Evolutionary conservation across 75 land plant species (phyloP), one percentile per base, ranked within the genome.

Genomic region (Selaginella tamariscina): DNA sequence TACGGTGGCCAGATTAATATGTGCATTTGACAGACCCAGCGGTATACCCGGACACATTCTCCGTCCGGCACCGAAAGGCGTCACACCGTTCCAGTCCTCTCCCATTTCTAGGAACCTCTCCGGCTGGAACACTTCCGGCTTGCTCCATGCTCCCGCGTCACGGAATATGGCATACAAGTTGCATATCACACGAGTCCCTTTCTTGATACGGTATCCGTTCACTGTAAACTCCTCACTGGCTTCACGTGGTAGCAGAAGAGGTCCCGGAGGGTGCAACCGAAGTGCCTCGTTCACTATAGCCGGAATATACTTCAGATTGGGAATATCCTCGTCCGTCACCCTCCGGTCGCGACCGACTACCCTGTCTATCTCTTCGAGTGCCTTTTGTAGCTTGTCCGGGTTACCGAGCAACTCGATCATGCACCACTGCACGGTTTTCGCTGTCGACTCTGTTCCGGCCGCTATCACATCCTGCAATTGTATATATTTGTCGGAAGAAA

Each of bases 31-130:
- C 8, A 59, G 2, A 21, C 62, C 62, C 26, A 59, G 62, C 21
- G 62, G 62, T 23, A 59, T 59, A 2, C 27, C 62, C 8, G 62
- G 62, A n/a, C 62, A 59, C 62, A 59, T 59, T n/a, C 62, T 59
- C 62, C 62, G 23, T n/a, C 62, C 62, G 26, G 62, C 8, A 59
- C 62, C 62, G 26, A 59, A 59, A 8, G 62, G 62, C 8, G 21
- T 59, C n/a, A 59, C n/a, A 23, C 23, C 62, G n/a, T 9, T 9
- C 9, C 23, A 9, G 8, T 59, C 23, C 9, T 23, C 62, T 23
- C 62, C 8, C 62, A 59, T 23, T 2, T 59, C 62, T 39, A 59
- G 8, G 62, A 59, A 59, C 8, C 62, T 21, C 18, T 59, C 62
- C 26, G 62, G 62, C 2, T 59, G 18, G 21, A 59, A 59, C 27